phyloP scores from a whole-genome alignment of 2,329 filamentous ascomycete genomes.

The Exophiala lecanii-corni region DNA sequence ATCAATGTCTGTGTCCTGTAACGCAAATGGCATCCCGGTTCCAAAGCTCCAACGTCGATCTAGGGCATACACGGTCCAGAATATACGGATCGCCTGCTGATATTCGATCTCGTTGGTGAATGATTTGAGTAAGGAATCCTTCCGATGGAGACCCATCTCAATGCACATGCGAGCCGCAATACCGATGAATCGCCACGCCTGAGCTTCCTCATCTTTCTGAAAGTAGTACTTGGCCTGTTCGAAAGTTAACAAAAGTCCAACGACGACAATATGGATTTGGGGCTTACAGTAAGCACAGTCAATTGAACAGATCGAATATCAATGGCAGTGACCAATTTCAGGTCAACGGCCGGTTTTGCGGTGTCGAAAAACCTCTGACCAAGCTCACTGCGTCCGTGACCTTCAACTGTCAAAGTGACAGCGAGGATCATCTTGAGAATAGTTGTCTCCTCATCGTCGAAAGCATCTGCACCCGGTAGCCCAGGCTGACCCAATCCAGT shows the following conservation, averaged over 20 bases:
- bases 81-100: constrained; percentile 63
- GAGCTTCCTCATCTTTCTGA: constrained; percentile 75
- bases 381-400: constrained; percentile 70
- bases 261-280: background rate
- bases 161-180: constrained; percentile 74
- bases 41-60: constrained; percentile 85
- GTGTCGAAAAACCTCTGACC: constrained; percentile 70
- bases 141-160: constrained; percentile 77
- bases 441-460: constrained; percentile 61
- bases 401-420: constrained; percentile 71
- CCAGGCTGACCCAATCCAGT: constrained; percentile 54
- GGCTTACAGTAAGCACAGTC: constrained; percentile 51
- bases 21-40: constrained; percentile 79
- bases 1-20: constrained; percentile 84
- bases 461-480: constrained; percentile 52
- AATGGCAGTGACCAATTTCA: constrained; percentile 53
- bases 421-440: constrained; percentile 81
- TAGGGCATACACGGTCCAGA: constrained; percentile 82
- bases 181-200: constrained; percentile 84
- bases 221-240: constrained; percentile 70
- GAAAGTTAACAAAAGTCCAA: background rate
- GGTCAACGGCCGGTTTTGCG: constrained; percentile 67
- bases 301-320: constrained; percentile 57
- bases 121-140: constrained; percentile 63
- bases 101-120: constrained; percentile 67